Evolutionary conservation across 208 protist species (phyloP).

Genomic region (Leishmania braziliensis): DNA sequence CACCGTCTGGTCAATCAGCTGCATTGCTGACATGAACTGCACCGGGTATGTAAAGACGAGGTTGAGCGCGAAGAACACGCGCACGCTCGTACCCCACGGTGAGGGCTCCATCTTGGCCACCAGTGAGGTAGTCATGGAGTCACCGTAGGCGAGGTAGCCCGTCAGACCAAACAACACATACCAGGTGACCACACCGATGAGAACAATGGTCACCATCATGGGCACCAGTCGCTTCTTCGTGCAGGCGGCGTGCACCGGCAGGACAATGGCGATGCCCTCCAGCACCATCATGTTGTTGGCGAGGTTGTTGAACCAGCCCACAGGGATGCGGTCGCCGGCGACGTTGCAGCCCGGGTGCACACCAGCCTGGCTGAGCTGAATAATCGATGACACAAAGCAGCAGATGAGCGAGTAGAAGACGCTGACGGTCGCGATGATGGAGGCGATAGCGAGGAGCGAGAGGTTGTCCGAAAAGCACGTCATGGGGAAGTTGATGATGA

Average conservation of each 20-base stretch:
- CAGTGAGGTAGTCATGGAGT: slow-evolving; percentile 44
- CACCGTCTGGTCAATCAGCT: slow-evolving; percentile 65
- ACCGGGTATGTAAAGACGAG: slow-evolving; percentile 78
- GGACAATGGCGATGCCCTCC: slow-evolving; percentile 75
- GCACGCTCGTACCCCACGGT: slow-evolving; percentile 53
- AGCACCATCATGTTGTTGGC: slow-evolving; percentile 80
- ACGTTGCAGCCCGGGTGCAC: slow-evolving; percentile 27
- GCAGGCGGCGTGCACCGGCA: slow-evolving; percentile 71
- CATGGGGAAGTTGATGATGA: slow-evolving; percentile 64
- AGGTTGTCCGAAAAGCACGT: slow-evolving; percentile 67
- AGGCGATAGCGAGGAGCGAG: slow-evolving; percentile 55
- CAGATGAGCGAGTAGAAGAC: slow-evolving; percentile 65
- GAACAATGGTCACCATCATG: slow-evolving; percentile 51
- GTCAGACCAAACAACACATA: slow-evolving; percentile 73
- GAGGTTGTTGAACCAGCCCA: slow-evolving; percentile 71
- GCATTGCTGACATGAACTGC: slow-evolving; percentile 80
- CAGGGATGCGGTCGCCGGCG: slow-evolving; percentile 35
- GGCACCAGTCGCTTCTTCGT: slow-evolving; percentile 62
- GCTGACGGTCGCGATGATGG: slow-evolving; percentile 61
- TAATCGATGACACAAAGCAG: slow-evolving; percentile 38
- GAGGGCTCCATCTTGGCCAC: slow-evolving; percentile 41
- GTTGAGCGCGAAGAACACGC: slow-evolving; percentile 50
- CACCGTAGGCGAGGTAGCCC: slow-evolving; percentile 74
- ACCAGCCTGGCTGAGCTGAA: slow-evolving; percentile 26
- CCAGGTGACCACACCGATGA: slow-evolving; percentile 43